These are phyloP conservation scores for Annulohypoxylon stygium DNA, from an alignment of 495 filamentous ascomycete genomes.

Conservation along the genomic window DNA sequence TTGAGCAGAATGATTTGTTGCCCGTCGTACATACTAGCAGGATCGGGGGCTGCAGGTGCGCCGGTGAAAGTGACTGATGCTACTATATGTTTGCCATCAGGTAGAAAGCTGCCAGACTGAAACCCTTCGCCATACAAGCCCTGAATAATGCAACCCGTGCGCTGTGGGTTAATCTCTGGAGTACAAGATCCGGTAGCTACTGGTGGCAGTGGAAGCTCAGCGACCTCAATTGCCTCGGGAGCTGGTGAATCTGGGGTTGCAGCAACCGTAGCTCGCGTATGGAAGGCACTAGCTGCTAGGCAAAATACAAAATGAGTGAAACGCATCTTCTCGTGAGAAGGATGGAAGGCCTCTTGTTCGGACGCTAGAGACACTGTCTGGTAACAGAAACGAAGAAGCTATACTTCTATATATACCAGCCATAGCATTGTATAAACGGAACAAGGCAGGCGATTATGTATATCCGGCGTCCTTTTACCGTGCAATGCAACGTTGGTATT, in stretches of 20 bases:
- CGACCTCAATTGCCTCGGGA: constrained; percentile 39
- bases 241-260: neutral
- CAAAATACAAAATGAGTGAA: neutral
- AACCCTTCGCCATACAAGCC: neutral
- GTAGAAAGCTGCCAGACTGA: neutral
- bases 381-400: too few relatives aligned
- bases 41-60: constrained; percentile 30
- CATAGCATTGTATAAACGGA: too few relatives aligned
- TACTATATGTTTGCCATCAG: neutral
- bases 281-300: neutral
- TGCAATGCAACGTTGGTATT: too few relatives aligned
- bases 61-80: constrained; percentile 41
- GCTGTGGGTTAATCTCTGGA: constrained; percentile 33
- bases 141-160: constrained; percentile 42
- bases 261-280: neutral
- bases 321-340: neutral
- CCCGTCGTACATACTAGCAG: constrained; percentile 39
- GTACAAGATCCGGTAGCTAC: constrained; percentile 35
- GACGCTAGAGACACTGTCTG: too few relatives aligned
- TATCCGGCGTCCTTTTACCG: too few relatives aligned
- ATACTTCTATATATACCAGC: neutral
- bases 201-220: constrained; percentile 45
- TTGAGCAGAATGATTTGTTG: neutral
- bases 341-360: neutral
- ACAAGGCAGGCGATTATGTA: too few relatives aligned